These are phyloP conservation scores for Leccinum subgranulosum DNA, from an alignment of 768 basidiomycete species.

Conservation along the genomic window DNA sequence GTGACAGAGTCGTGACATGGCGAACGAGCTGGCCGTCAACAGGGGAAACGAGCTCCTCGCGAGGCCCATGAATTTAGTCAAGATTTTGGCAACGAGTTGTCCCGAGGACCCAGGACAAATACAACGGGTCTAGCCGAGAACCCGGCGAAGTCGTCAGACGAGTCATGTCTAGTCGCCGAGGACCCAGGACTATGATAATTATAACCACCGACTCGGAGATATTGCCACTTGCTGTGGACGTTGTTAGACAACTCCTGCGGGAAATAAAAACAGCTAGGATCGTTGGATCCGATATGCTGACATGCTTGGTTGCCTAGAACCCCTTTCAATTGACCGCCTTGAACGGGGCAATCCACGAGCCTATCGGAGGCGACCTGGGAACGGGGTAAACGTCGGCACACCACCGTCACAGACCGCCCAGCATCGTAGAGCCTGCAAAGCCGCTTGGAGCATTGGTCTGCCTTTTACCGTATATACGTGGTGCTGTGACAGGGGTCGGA, in stretches of 20 bases:
- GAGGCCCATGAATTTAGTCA: neutral
- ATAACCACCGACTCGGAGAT: neutral
- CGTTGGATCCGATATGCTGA: neutral
- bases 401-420: conserved; percentile 1
- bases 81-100: neutral
- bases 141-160: neutral
- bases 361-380: neutral
- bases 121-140: neutral
- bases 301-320: neutral
- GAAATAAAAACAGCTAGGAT: neutral
- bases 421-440: neutral
- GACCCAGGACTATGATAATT: neutral
- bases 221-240: neutral
- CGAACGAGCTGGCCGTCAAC: neutral
- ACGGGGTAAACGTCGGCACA: conserved; percentile 4
- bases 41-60: neutral
- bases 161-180: neutral
- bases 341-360: neutral
- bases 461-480: conserved; percentile 3
- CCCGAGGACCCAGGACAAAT: neutral
- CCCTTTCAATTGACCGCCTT: neutral
- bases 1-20: neutral
- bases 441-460: neutral
- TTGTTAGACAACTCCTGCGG: neutral
- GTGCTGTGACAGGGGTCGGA: neutral